Percentiles rank a stretch among this genome's conserved stretches.
These are phyloP conservation scores for Xylariaceae sp. DNA, from an alignment of 2,329 filamentous ascomycete species.

Conservation along the genomic window DNA sequence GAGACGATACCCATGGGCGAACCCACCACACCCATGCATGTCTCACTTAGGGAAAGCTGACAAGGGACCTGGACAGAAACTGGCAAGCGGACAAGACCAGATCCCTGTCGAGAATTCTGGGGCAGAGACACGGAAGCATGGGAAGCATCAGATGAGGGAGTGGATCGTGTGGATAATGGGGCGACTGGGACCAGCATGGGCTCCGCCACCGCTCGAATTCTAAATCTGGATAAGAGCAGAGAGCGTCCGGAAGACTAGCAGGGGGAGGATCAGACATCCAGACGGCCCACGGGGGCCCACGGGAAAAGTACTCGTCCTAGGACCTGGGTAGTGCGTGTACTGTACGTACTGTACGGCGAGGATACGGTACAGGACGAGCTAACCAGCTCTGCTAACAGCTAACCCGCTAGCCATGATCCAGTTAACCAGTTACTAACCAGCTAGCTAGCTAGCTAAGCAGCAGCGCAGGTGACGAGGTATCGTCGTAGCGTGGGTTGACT, in stretches of 20 bases:
- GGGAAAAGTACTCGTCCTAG: too few species aligned
- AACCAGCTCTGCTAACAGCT: not conserved
- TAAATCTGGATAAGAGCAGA: constrained; percentile 31
- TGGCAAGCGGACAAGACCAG: constrained; percentile 20
- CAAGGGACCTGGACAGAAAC: constrained; percentile 33
- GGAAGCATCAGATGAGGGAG: constrained; percentile 39
- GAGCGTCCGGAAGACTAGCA: not conserved
- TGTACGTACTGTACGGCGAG: not conserved
- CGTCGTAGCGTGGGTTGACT: too few species aligned
- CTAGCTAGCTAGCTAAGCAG: not conserved
- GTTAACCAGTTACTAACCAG: too few species aligned
- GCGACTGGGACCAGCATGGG: constrained; percentile 23
- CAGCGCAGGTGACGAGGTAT: not conserved
- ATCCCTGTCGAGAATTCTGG: constrained; percentile 39
- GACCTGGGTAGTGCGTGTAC: not conserved
- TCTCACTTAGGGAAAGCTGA: constrained; percentile 48
- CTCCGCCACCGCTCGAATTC: constrained; percentile 31
- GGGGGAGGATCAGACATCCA: not conserved
- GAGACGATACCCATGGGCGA: constrained; percentile 28
- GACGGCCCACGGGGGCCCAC: not conserved
- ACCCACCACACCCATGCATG: constrained; percentile 36
- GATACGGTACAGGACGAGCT: not conserved
- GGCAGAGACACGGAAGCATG: constrained; percentile 38
- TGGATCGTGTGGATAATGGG: constrained; percentile 22
- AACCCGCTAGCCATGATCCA: too few species aligned